Evolutionary conservation across 2,329 filamentous ascomycete species (phyloP).

Genomic region (Sclerotinia minor): DNA sequence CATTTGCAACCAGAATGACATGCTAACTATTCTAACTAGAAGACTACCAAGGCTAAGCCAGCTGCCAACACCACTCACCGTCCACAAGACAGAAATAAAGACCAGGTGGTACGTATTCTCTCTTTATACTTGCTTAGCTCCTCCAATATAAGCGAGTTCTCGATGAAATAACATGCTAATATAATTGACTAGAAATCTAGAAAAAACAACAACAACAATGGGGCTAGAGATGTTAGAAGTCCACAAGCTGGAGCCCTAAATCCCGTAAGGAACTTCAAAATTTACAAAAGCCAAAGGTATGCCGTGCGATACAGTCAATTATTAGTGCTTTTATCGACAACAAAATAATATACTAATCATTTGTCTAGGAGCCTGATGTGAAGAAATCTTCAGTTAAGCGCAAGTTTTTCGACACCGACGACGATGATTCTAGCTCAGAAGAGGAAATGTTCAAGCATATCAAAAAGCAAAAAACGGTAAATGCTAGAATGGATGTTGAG

Average conservation of each 20-base stretch:
- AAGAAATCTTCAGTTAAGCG: neutral
- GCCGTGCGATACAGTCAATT: neutral
- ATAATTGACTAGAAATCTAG: neutral
- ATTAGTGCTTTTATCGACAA: rapidly evolving
- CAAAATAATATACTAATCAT: neutral
- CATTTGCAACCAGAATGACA: neutral
- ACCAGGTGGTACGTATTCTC: neutral
- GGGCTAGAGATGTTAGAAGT: neutral
- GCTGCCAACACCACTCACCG: neutral
- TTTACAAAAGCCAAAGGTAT: neutral
- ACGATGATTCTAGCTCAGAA: neutral
- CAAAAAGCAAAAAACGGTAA: neutral
- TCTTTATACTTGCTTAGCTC: neutral
- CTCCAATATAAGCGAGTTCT: neutral
- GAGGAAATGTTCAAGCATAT: neutral
- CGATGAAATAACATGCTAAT: neutral
- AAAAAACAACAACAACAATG: neutral
- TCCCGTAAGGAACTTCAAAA: too few relatives aligned
- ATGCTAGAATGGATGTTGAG: neutral
- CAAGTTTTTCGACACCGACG: neutral
- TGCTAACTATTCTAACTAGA: neutral
- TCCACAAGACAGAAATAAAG: neutral
- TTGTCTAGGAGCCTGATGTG: neutral
- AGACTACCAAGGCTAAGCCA: neutral
- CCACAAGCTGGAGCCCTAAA: neutral